Conservation (phyloP, 768 basidiomycete genomes). For the Strobilomyces echinocephalus region DNA sequence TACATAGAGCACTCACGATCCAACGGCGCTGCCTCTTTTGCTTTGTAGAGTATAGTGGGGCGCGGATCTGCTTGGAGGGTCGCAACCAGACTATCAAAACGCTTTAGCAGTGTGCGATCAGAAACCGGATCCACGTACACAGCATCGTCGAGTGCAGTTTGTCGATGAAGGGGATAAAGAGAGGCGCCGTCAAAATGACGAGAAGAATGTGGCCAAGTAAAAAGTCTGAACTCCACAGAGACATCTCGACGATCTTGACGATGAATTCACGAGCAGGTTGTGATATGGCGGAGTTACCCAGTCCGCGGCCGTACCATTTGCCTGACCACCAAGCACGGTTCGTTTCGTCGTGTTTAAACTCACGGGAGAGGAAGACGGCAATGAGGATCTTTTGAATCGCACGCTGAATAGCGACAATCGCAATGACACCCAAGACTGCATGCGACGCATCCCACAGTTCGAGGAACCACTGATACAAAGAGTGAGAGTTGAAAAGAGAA, state of each 20-base stretch:
- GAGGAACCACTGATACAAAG: conserved; percentile 73
- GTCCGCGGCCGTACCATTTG: conserved; percentile 92
- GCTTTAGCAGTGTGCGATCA: conserved; percentile 1
- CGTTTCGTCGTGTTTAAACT: conserved; percentile 98
- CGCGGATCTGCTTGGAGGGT: conserved; percentile 88
- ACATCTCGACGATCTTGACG: conserved; percentile 98
- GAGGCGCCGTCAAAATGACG: conserved; percentile 79
- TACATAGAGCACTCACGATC: conserved; percentile 53
- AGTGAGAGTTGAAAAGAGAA: conserved; percentile 32
- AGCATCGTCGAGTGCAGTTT: conserved; percentile 89
- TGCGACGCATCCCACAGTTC: conserved; percentile 97
- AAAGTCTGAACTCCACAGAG: conserved; percentile 95
- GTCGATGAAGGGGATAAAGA: conserved; percentile 84
- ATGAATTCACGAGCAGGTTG: conserved; percentile 97
- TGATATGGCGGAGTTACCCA: conserved; percentile 87
- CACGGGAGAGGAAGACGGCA: conserved; percentile 88
- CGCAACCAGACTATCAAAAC: conserved; percentile 79
- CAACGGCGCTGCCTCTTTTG: conserved; percentile 88
- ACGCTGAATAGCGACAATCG: conserved; percentile 86
- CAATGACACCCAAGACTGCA: conserved; percentile 87
- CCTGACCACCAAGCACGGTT: conserved; percentile 99
- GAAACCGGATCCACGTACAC: conserved; percentile 48
- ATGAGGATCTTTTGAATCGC: conserved; percentile 93
- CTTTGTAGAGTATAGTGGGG: conserved; percentile 91
- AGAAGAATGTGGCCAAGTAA: conserved; percentile 79